Conservation (phyloP, 83 land plant species). For the Larix sibirica region DNA sequence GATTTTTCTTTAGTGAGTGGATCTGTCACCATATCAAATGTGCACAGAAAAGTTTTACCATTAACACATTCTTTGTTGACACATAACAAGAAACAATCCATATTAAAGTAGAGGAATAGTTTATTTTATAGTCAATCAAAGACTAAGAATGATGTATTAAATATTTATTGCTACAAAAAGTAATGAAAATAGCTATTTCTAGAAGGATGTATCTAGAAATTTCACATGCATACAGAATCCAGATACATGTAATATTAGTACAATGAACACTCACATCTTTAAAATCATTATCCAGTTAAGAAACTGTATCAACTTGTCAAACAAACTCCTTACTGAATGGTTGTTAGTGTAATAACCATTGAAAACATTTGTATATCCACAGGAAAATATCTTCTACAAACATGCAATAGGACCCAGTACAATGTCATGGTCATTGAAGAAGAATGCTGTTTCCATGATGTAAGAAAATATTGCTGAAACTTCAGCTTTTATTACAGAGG, state of each 20-base stretch:
- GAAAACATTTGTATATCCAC: background rate
- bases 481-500: background rate
- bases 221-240: background rate
- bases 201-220: background rate
- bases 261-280: background rate
- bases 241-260: background rate
- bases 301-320: background rate
- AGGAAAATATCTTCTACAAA: background rate
- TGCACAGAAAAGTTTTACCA: background rate
- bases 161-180: too few relatives aligned
- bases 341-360: background rate
- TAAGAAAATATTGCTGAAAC: background rate
- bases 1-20: conserved; percentile 88
- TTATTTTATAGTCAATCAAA: background rate
- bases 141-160: background rate
- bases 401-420: background rate
- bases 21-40: conserved; percentile 47
- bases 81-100: background rate
- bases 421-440: background rate
- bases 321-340: background rate
- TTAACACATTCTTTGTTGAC: background rate
- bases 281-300: background rate
- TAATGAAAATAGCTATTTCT: too few relatives aligned
- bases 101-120: background rate
- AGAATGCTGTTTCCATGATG: background rate